A percentile compares a stretch with the other conserved stretches of the same genome.
These are phyloP conservation scores for Cyclaneusma minus DNA, from an alignment of 2,329 filamentous ascomycete species.

Conservation along the genomic window DNA sequence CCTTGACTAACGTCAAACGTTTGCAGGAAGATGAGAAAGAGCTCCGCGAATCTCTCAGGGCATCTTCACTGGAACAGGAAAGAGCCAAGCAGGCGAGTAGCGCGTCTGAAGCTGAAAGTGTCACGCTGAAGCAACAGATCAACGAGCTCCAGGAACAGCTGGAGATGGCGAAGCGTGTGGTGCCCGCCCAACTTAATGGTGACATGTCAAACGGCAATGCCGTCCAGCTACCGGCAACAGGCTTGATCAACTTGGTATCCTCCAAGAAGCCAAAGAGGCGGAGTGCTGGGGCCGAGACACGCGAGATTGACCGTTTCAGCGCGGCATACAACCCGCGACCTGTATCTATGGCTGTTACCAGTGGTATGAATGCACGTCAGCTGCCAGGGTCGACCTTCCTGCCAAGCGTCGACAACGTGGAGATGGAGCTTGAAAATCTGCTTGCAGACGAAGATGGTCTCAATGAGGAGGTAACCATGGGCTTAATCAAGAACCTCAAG, in stretches of 20 bases:
- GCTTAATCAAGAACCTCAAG: slow-evolving; percentile 89
- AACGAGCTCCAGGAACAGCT: slow-evolving; percentile 84
- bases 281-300: slow-evolving; percentile 75
- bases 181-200: slow-evolving; percentile 45
- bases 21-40: slow-evolving; percentile 88
- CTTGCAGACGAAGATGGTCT: slow-evolving; percentile 90
- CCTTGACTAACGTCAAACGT: slow-evolving; percentile 75
- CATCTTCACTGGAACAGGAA: slow-evolving; percentile 69
- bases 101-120: slow-evolving; percentile 72
- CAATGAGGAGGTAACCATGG: slow-evolving; percentile 94
- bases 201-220: slow-evolving; percentile 50
- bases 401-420: slow-evolving; percentile 75
- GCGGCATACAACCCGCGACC: slow-evolving; percentile 86
- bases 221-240: slow-evolving; percentile 42
- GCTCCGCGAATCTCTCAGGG: slow-evolving; percentile 66
- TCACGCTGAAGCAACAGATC: slow-evolving; percentile 73
- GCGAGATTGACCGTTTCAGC: slow-evolving; percentile 80
- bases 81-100: slow-evolving; percentile 58
- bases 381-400: slow-evolving; percentile 64
- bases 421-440: slow-evolving; percentile 85
- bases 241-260: slow-evolving; percentile 90
- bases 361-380: slow-evolving; percentile 47
- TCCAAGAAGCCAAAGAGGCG: slow-evolving; percentile 94
- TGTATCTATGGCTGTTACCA: slow-evolving; percentile 82
- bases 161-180: slow-evolving; percentile 59